Percentiles rank a stretch among this genome's conserved stretches.
These are phyloP conservation scores for Paraphaeosphaeria sporulosa DNA, from an alignment of 2,329 filamentous ascomycete species.

Conservation along the genomic window DNA sequence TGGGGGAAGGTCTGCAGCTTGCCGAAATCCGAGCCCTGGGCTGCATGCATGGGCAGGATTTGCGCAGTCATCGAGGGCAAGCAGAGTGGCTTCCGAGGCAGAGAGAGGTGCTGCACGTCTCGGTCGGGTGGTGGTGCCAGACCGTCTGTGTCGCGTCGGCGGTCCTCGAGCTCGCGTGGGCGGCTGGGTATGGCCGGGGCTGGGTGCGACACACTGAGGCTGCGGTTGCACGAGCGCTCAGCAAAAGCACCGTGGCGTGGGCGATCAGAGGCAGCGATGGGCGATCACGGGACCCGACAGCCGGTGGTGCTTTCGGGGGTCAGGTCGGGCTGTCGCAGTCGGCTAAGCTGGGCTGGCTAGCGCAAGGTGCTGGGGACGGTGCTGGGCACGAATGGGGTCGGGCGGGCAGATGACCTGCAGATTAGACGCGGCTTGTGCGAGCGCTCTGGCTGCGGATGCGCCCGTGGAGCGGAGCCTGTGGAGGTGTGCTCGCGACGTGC, in stretches of 20 bases:
- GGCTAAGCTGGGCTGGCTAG: conserved; percentile 8
- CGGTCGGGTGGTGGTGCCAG: conserved; percentile 16
- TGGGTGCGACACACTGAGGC: conserved; percentile 30
- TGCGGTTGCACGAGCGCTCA: conserved; percentile 4
- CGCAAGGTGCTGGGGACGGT: conserved; percentile 8
- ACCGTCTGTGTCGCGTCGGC: conserved; percentile 26
- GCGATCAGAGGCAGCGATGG: conserved; percentile 9
- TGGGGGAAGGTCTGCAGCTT: conserved; percentile 43
- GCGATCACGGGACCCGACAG: conserved; percentile 20
- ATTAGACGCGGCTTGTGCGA: not conserved
- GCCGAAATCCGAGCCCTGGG: conserved; percentile 45
- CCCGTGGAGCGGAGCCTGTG: conserved; percentile 10
- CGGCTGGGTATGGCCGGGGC: conserved; percentile 23
- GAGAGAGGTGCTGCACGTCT: conserved; percentile 23
- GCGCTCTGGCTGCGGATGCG: conserved; percentile 10
- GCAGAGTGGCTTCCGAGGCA: conserved; percentile 15
- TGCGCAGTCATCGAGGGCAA: conserved; percentile 46
- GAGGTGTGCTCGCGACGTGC: not conserved
- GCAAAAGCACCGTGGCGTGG: conserved; percentile 11
- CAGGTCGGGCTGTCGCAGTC: not conserved
- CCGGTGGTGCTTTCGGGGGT: not conserved
- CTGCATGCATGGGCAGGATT: conserved; percentile 49
- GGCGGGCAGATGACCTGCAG: conserved; percentile 5
- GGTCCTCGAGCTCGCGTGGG: conserved; percentile 28
- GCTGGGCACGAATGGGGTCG: conserved; percentile 4